Evolutionary conservation across 2,329 filamentous ascomycete species (phyloP).

Genomic region (Ophiostoma tasmaniense): DNA sequence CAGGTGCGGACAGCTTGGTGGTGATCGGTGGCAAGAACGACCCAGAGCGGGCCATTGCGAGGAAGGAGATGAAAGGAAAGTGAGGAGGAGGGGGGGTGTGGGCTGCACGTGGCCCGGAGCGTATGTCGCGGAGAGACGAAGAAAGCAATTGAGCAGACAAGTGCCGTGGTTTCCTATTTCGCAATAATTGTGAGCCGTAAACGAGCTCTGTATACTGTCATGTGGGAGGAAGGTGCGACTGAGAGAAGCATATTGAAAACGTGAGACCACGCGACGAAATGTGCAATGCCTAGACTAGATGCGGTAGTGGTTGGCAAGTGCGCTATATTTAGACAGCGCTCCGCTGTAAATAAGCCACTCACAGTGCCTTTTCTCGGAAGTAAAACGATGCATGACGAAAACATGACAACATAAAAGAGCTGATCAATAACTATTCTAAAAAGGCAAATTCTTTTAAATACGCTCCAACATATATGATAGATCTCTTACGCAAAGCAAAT

Average conservation of each 20-base stretch:
- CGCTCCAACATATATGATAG: neutral
- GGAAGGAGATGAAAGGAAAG: neutral
- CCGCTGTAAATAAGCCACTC: neutral
- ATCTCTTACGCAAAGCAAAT: neutral
- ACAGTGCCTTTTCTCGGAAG: too few species aligned
- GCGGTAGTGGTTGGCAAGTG: neutral
- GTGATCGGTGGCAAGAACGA: neutral
- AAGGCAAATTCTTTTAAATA: neutral
- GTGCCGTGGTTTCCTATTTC: neutral
- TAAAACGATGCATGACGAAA: neutral
- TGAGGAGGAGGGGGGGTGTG: neutral
- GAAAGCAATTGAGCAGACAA: neutral
- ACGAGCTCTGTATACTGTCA: neutral
- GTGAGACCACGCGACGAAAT: neutral
- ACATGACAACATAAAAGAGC: neutral
- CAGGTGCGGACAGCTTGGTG: neutral
- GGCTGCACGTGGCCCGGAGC: neutral
- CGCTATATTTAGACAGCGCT: neutral
- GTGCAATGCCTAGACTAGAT: neutral
- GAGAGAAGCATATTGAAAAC: neutral
- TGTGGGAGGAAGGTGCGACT: neutral
- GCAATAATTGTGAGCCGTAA: neutral
- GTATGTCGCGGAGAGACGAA: neutral
- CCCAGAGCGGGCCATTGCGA: neutral
- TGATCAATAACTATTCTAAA: neutral